A percentile compares a stretch with the other conserved stretches of the same genome.
phyloP scores from a whole-genome alignment of 768 basidiomycete genomes.

The Fomitopsis serialis region DNA sequence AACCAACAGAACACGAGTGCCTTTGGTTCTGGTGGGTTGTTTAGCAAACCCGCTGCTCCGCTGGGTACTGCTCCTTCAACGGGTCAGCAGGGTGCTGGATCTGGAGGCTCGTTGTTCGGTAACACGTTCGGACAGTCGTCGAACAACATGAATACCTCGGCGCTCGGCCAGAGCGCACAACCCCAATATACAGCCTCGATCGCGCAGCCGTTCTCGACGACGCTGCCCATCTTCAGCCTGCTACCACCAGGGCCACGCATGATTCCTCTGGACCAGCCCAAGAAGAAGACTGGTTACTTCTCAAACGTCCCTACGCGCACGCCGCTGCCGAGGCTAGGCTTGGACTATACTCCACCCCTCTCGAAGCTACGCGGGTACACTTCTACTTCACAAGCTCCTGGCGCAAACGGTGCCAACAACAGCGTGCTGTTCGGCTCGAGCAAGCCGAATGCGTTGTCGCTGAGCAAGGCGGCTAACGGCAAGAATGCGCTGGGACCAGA shows the following conservation, averaged over 20 bases:
- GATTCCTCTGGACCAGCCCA: conserved; percentile 54
- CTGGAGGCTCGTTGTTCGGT: conserved; percentile 27
- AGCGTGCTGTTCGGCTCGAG: conserved; percentile 46
- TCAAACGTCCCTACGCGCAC: conserved; percentile 73
- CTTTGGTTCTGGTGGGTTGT: conserved; percentile 44
- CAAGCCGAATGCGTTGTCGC: conserved; percentile 48
- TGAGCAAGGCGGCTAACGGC: conserved; percentile 39
- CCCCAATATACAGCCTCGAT: conserved; percentile 79
- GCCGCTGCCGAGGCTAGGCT: conserved; percentile 56
- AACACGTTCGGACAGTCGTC: conserved; percentile 22
- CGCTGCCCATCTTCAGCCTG: conserved; percentile 70
- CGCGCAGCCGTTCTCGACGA: conserved; percentile 73
- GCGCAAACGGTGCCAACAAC: conserved; percentile 32
- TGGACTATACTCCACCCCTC: conserved; percentile 59
- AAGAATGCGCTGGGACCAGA: conserved; percentile 46
- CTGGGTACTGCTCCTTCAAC: conserved; percentile 40
- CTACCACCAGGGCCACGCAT: conserved; percentile 68
- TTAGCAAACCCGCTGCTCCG: conserved; percentile 47
- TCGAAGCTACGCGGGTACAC: conserved; percentile 71
- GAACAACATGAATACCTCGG: conserved; percentile 36
- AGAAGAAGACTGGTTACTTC: conserved; percentile 76
- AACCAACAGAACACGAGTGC: conserved; percentile 32
- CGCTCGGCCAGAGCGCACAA: conserved; percentile 29
- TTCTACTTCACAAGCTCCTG: conserved; percentile 36
- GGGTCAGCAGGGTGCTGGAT: conserved; percentile 30